Evolutionary conservation across 192 early-diverging fungal genomes (phyloP).

Genomic region (Dissophora globulifera): DNA sequence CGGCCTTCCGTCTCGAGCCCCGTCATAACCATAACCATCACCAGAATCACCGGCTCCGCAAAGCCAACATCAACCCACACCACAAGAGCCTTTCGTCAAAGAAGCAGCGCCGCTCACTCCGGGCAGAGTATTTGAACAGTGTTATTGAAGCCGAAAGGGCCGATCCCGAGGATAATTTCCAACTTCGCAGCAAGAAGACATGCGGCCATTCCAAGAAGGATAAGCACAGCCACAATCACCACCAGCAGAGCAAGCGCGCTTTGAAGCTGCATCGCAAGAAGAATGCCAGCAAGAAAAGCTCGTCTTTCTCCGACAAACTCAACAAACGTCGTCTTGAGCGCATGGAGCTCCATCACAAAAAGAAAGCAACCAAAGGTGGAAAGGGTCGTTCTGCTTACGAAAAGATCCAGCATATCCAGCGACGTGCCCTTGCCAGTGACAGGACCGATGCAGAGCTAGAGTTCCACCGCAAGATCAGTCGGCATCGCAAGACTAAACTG

Average conservation of each 20-base stretch:
- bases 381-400: constrained; percentile 4
- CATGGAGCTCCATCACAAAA: constrained; percentile 17
- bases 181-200: not conserved
- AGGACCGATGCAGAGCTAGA: constrained; percentile 24
- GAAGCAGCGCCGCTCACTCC: constrained; percentile 26
- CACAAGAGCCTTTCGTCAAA: constrained; percentile 8
- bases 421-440: not conserved
- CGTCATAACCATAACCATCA: constrained; percentile 15
- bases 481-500: constrained; percentile 13
- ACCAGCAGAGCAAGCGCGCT: constrained; percentile 20
- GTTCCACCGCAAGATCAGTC: constrained; percentile 35
- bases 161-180: no score
- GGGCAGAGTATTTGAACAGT: no score
- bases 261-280: constrained; percentile 20
- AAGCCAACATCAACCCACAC: constrained; percentile 14
- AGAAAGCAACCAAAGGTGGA: no score
- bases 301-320: not conserved
- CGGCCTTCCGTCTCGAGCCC: constrained; percentile 28
- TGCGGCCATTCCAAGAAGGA: constrained; percentile 4
- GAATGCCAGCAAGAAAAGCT: not conserved
- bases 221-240: constrained; percentile 4
- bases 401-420: not conserved
- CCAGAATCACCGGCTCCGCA: constrained; percentile 8
- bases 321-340: constrained; percentile 4
- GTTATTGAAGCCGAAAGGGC: no score